Percentiles rank a stretch among this genome's conserved stretches.
Evolutionary conservation across 768 basidiomycete species (phyloP).

Genomic region (Peribolospora kevripleyi): DNA sequence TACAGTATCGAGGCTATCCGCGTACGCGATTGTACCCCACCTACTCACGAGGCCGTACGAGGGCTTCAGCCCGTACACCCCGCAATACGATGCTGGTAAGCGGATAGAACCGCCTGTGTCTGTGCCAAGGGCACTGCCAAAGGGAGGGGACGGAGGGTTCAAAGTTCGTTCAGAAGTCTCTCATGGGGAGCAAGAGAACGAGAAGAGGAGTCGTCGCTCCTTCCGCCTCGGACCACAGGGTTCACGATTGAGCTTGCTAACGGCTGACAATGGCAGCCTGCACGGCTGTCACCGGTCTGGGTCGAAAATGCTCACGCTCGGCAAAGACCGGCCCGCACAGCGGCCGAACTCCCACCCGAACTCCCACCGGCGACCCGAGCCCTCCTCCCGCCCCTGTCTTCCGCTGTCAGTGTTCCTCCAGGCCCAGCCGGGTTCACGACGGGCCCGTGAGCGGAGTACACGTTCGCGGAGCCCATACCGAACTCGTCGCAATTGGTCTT

Average conservation of each 20-base stretch:
- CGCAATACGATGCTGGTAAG: conserved; percentile 82
- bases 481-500: conserved; percentile 96
- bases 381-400: conserved; percentile 16
- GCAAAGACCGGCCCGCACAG: conserved; percentile 64
- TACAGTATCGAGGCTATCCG: conserved; percentile 84
- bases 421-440: conserved; percentile 41
- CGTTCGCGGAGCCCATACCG: conserved; percentile 84
- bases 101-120: conserved; percentile 91
- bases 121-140: conserved; percentile 55
- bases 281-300: not conserved
- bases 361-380: conserved; percentile 62
- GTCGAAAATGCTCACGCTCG: conserved; percentile 39
- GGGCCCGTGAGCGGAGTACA: conserved; percentile 45
- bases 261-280: no score
- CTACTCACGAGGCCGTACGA: conserved; percentile 83
- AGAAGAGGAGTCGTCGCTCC: no score
- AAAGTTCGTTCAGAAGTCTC: not conserved
- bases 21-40: conserved; percentile 77
- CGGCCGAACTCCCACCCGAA: conserved; percentile 84
- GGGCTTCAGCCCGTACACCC: conserved; percentile 75
- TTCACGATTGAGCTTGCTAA: no score
- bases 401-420: conserved; percentile 6
- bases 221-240: no score
- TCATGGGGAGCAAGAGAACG: not conserved
- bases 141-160: not conserved